Evolutionary conservation across 2,329 filamentous ascomycete species (phyloP).

Genomic region (Boeremia exigua): DNA sequence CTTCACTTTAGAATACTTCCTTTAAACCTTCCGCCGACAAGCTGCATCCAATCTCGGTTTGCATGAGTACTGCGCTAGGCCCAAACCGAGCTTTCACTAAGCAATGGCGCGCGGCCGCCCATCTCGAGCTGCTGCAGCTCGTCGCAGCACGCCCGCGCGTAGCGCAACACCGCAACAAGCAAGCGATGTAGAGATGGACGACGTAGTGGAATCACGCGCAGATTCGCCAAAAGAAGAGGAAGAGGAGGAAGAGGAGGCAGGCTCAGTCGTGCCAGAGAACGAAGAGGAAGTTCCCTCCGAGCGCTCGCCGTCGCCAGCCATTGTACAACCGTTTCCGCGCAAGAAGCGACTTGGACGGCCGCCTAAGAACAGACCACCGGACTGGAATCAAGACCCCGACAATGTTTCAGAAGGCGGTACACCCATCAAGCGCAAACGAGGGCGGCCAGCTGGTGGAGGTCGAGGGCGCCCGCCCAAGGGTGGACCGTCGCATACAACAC

Average conservation of each 20-base stretch:
- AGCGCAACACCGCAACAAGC: slow-evolving; percentile 46
- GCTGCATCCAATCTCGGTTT: neutral
- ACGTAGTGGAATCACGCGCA: slow-evolving; percentile 39
- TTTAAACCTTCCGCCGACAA: neutral
- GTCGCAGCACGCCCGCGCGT: slow-evolving; percentile 46
- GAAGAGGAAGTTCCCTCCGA: slow-evolving; percentile 54
- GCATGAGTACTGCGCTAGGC: neutral
- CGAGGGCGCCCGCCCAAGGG: slow-evolving; percentile 77
- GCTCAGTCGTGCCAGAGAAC: slow-evolving; percentile 56
- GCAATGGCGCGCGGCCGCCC: slow-evolving; percentile 47
- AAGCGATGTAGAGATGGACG: slow-evolving; percentile 45
- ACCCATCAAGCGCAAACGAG: slow-evolving; percentile 56
- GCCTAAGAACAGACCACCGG: slow-evolving; percentile 81
- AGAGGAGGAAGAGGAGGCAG: slow-evolving; percentile 53
- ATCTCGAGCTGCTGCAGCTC: slow-evolving; percentile 48
- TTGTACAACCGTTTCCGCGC: slow-evolving; percentile 67
- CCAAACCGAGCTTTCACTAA: neutral
- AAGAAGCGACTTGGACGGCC: slow-evolving; percentile 81
- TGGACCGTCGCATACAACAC: slow-evolving; percentile 75
- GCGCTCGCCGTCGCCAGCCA: slow-evolving; percentile 52
- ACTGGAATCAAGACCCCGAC: slow-evolving; percentile 66
- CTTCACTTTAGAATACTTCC: neutral
- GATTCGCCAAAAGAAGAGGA: slow-evolving; percentile 57
- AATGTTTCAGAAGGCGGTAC: slow-evolving; percentile 57
- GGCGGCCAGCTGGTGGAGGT: slow-evolving; percentile 59